Base-by-base conservation (phyloP, 352 stramenopile species). In the Phytophthora macrochlamydospora region DNA sequence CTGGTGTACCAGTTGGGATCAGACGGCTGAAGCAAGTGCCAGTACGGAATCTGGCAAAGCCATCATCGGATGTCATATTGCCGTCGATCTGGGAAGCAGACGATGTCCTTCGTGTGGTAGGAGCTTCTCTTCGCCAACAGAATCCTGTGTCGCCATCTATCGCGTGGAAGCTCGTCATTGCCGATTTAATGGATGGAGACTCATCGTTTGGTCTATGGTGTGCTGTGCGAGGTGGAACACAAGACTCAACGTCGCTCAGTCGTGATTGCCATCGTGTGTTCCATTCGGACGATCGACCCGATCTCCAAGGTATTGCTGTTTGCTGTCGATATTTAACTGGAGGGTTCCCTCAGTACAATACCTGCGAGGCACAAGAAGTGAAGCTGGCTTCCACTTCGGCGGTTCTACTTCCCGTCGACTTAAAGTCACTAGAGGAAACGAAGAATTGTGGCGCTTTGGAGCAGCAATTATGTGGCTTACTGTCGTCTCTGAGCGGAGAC, bases 131-230 rank as follows among this genome's bases (percentile, higher is more conserved):
- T 55, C 58, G 56, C 2, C 56, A 37, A 30, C 60, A 59, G 50
- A 76, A 68, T 13, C 28, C 60, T 3, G 63, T 29, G 2, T 24
- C 50, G 14, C 53, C 65, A 12, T 62, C 65, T 46, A 69, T 79
- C 7, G 57, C 69, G 7, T 94, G 84, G 84, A 94, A 94, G 58
- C 62, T 93, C 35, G 67, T 92, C 40, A 71, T 94, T 48, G 85
- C 79, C n/a, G 85, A 94, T 63, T 59, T 94, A 11, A 51, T 90
- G 37, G 78, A 89, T 56, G 69, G 65, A 52, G 65, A 72, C 7
- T 66, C 82, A 12, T 87, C 79, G 1, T 92, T 94, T 72, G 87
- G 84, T 7, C 79, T 78, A 33, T 94, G 87, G 87, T 90, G 83
- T 33, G 86, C 84, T 5, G 69, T 85, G 31, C 85, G 80, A 57